Evolutionary conservation across 169 alveolate genomes (phyloP), one percentile per base, ranked within the genome.

Genomic region (Ichthyophthirius multifiliis): DNA sequence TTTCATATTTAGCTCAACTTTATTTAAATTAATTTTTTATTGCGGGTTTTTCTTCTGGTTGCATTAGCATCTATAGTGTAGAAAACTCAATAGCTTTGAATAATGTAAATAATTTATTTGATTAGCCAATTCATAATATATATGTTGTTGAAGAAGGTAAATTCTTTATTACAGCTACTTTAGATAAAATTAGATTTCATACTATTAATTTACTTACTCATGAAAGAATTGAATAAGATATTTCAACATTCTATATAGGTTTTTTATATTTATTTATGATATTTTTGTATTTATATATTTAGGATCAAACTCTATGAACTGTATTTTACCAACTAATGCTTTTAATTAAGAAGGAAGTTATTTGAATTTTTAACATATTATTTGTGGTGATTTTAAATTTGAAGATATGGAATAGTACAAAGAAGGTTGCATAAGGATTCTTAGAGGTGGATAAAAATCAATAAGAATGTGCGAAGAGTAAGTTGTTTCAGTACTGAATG

Each of bases 281-380:
- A 15, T 55, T 27, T 55, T 55, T 5, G 15, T 4, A 41, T 41
- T 41, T 9, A 41, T 20, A 20, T 15, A 15, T 27, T 27, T 39
- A 35, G 48, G 62, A 4, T 9, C 55, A 39, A 20, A 35, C 23
- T 16, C 18, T 37, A 34, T 67, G 7, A 55, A 35, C 13, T 67
- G 63, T 18, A 23, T 67, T 16, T 16, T n/a, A 23, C 16, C 18
- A 23, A 67, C 77, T 3, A 67, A 47, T 5, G 77, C 43, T 0
- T 39, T 67, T 37, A 67, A 67, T 20, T 35, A 67, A 18, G 77
- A 67, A n/a, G 77, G 45, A 5, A 67, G 77, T 37, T 67, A 67
- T 39, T 67, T 67, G 46, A 67, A 67, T 37, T 67, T 67, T 20
- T 16, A 67, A 44, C 77, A 67, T 67, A 3, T 67, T 1, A 18